Percentiles rank a stretch among this genome's conserved stretches.
Conservation (phyloP, 2,329 filamentous ascomycete genomes). For the Cordyceps pruinosa region DNA sequence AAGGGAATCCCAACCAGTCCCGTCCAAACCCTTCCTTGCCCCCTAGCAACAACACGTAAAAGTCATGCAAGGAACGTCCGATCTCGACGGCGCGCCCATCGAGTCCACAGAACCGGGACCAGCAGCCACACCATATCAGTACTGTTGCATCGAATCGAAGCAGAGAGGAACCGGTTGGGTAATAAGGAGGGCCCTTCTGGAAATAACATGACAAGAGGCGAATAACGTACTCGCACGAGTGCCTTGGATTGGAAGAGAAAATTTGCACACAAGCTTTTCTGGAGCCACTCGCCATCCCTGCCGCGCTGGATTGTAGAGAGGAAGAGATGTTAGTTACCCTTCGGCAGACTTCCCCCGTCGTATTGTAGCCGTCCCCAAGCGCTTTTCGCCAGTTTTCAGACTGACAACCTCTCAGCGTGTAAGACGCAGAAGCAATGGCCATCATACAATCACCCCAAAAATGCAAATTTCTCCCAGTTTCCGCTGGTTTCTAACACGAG, state of each 20-base stretch:
- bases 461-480: too few relatives aligned
- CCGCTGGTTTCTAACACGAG: neutral
- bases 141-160: neutral
- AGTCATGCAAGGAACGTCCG: neutral
- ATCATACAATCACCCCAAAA: neutral
- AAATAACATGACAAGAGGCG: neutral
- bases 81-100: conserved; percentile 1
- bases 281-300: neutral
- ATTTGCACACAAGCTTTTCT: neutral
- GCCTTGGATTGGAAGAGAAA: neutral
- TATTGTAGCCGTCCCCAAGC: too few relatives aligned
- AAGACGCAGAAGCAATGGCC: neutral
- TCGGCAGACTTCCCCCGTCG: too few relatives aligned
- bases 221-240: too few relatives aligned
- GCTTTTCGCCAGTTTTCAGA: neutral
- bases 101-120: conserved; percentile 1
- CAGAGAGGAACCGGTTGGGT: neutral
- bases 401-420: neutral
- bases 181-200: neutral
- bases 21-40: too few relatives aligned
- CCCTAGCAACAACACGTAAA: neutral
- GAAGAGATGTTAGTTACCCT: too few relatives aligned
- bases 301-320: neutral
- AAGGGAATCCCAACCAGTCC: neutral
- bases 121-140: neutral